Conservation (phyloP, 345 rosid species). For the Moringa oleifera region DNA sequence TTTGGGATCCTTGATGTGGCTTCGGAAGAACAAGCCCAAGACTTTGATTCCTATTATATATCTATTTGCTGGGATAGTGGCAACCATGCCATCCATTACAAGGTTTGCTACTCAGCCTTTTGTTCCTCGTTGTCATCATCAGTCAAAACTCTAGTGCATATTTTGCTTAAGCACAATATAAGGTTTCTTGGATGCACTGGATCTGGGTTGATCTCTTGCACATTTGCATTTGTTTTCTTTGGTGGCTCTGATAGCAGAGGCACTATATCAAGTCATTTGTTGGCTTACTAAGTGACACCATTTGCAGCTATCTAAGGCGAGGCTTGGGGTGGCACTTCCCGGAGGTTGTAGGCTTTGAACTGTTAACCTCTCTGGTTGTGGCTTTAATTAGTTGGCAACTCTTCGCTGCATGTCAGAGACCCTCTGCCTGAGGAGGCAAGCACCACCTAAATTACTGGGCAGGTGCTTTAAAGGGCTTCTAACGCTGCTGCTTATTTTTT, state of each 20-base stretch:
- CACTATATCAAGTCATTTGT: neutral
- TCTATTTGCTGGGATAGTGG: constrained; percentile 76
- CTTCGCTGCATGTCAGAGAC: constrained; percentile 80
- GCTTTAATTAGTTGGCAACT: constrained; percentile 93
- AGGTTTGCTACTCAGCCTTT: constrained; percentile 32
- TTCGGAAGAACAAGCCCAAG: constrained; percentile 92
- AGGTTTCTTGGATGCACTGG: too few species aligned
- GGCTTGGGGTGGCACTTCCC: constrained; percentile 93
- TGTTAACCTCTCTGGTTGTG: constrained; percentile 73
- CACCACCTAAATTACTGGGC: neutral
- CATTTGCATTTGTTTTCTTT: neutral
- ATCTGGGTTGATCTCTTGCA: neutral
- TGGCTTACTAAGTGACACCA: constrained; percentile 9
- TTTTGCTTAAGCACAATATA: neutral
- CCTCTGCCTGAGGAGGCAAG: constrained; percentile 39
- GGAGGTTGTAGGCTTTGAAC: constrained; percentile 81
- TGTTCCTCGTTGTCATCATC: neutral
- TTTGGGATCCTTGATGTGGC: constrained; percentile 95
- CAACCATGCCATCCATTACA: constrained; percentile 96
- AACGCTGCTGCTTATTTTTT: too few species aligned
- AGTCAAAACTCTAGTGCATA: neutral
- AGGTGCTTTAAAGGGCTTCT: neutral
- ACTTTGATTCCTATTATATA: constrained; percentile 82
- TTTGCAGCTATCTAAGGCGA: constrained; percentile 72
- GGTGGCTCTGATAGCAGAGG: neutral